A percentile compares a stretch with the other conserved stretches of the same genome.
Conservation (phyloP, 371 early-diverging fungal genomes). For the Funneliformis caledonium region DNA sequence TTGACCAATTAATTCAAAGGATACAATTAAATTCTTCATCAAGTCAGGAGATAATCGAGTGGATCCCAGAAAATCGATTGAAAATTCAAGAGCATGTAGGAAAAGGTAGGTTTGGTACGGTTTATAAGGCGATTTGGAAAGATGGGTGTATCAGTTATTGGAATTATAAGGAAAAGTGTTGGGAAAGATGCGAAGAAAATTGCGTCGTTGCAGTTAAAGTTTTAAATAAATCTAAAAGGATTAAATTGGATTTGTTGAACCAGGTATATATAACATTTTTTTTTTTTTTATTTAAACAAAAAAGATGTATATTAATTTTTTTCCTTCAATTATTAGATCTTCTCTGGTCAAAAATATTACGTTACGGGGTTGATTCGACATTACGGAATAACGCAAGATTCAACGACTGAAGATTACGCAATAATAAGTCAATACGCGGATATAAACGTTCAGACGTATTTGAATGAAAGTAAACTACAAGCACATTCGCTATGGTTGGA, state of each 20-base stretch:
- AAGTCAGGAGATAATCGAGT: not conserved
- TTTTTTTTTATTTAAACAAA: no score
- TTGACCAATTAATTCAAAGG: conserved; percentile 14
- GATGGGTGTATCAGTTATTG: conserved; percentile 4
- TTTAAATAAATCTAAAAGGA: conserved; percentile 1
- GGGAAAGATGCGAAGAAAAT: not conserved
- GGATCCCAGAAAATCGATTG: conserved; percentile 10
- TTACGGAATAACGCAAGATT: conserved; percentile 22
- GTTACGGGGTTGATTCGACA: not conserved
- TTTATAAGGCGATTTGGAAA: conserved; percentile 19
- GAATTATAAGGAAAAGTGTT: not conserved
- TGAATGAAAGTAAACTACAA: not conserved
- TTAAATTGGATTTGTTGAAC: not conserved
- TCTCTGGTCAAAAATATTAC: not conserved
- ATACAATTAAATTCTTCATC: not conserved
- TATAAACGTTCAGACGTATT: not conserved
- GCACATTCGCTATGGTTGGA: not conserved
- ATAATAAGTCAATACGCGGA: conserved; percentile 19
- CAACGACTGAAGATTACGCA: conserved; percentile 14
- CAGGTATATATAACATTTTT: conserved; percentile 3
- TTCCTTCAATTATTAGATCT: not conserved
- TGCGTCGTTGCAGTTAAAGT: not conserved
- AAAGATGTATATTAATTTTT: no score
- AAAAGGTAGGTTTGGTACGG: conserved; percentile 24
- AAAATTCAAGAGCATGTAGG: not conserved